These are phyloP conservation scores for Clarireedia homoeocarpa DNA, from an alignment of 2,329 filamentous ascomycete species.

Conservation along the genomic window DNA sequence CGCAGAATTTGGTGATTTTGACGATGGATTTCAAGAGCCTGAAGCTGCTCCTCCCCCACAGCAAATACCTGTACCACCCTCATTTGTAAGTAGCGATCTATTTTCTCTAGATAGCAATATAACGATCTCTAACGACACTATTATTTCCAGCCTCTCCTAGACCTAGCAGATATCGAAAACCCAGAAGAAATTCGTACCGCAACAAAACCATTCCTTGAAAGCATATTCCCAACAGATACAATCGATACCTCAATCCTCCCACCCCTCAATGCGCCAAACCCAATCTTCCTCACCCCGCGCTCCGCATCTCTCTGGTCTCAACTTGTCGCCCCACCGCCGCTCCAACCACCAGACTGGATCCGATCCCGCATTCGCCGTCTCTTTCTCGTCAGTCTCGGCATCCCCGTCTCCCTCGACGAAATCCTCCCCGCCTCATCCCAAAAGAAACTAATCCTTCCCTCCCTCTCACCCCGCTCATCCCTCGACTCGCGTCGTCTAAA, in stretches of 20 bases:
- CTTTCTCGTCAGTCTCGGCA: constrained; percentile 90
- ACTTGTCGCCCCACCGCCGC: constrained; percentile 84
- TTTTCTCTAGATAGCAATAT: constrained; percentile 12
- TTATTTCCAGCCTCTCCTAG: constrained; percentile 51
- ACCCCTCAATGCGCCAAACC: constrained; percentile 36
- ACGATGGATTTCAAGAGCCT: constrained; percentile 56
- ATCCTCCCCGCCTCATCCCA: constrained; percentile 96
- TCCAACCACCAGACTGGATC: constrained; percentile 97
- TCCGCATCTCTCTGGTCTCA: constrained; percentile 94
- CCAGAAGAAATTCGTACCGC: constrained; percentile 52
- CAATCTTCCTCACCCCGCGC: constrained; percentile 75
- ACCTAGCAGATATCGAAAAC: constrained; percentile 53
- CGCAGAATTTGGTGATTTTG: constrained; percentile 46
- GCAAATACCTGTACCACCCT: constrained; percentile 28
- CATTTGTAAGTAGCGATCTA: constrained; percentile 37
- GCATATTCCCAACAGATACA: constrained; percentile 54
- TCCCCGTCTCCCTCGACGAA: constrained; percentile 94
- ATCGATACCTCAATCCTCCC: constrained; percentile 44
- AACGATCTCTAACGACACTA: constrained; percentile 7
- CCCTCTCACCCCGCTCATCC: constrained; percentile 53
- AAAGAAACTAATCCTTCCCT: constrained; percentile 92
- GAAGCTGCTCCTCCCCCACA: constrained; percentile 33
- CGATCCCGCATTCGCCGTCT: constrained; percentile 88
- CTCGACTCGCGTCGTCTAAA: constrained; percentile 40
- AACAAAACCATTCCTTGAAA: constrained; percentile 58